Evolutionary conservation across 129 eudicot genomes (phyloP).

Genomic region (Mikania micrantha): DNA sequence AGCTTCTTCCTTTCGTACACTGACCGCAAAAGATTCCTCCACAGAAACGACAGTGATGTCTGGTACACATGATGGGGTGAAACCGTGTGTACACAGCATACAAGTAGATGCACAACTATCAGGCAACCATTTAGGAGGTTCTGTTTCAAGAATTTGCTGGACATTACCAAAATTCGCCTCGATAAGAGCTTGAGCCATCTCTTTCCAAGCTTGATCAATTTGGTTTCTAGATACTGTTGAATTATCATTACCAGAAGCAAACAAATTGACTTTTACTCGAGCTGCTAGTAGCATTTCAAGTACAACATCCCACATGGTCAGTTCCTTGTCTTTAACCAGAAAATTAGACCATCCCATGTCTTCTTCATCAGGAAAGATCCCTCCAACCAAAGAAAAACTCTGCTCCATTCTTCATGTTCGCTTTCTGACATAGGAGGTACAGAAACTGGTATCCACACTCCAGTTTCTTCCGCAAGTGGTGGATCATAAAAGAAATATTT

Average conservation of each 20-base stretch:
- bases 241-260: conserved; percentile 55
- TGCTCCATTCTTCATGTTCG: conserved; percentile 40
- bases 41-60: conserved; percentile 93
- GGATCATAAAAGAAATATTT: conserved; percentile 26
- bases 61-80: conserved; percentile 86
- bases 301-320: conserved; percentile 65
- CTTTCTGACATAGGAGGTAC: conserved; percentile 50
- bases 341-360: conserved; percentile 44
- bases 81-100: conserved; percentile 72
- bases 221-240: conserved; percentile 44
- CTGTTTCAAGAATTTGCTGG: conserved; percentile 59
- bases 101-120: conserved; percentile 78
- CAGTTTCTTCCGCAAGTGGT: conserved; percentile 47
- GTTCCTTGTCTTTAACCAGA: conserved; percentile 33
- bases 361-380: conserved; percentile 22
- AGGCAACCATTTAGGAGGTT: conserved; percentile 90
- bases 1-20: conserved; percentile 75
- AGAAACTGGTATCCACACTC: conserved; percentile 60
- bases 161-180: conserved; percentile 55
- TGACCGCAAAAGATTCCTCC: conserved; percentile 85
- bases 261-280: conserved; percentile 56
- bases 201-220: conserved; percentile 82
- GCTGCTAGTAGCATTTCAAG: too few relatives aligned
- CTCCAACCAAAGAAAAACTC: conserved; percentile 38
- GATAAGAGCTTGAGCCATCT: conserved; percentile 74